Base-by-base conservation (phyloP, 2,329 filamentous ascomycete genomes). In the Claviceps citrina region DNA sequence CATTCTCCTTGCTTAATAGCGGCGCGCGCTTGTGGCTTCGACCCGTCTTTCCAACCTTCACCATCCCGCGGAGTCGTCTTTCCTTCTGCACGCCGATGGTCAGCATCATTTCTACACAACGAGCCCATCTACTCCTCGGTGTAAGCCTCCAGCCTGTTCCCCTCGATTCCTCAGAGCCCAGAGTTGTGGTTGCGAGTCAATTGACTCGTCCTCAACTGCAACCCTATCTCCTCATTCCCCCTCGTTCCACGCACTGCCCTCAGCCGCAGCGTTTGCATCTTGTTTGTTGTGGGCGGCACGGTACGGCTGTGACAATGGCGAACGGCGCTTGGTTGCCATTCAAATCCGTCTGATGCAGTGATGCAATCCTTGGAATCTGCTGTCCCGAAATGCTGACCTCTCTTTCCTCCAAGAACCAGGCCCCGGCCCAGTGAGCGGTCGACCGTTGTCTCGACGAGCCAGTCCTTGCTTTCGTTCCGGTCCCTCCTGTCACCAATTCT, bases 71-170 rank as follows among this genome's bases (percentile, higher is more conserved):
- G 19, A 15, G 24, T 16, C n/a, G 12, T 26, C 24, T 13, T 27
- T 27, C 19, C 24, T 12, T n/a, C 20, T 31, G 36, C 25, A 22
- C 31, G 27, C 25, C 26, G 15, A 38, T 36, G 32, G 41, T 43
- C 32, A 43, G 41, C 36, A 39, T 18, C 16, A n/a, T 26, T 30
- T 25, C 6, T n/a, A n/a, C n/a, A n/a, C n/a, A n/a, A n/a, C n/a
- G n/a, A n/a, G n/a, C n/a, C n/a, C n/a, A n/a, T n/a, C n/a, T 31
- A n/a, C 16, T 24, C 25, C 18, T 6, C 12, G 15, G 8, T 26
- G 16, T 7, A 18, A 31, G 10, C 15, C 10, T 35, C 13, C 35
- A 6, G 3, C 22, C 3, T 15, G 10, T 28, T 28, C 31, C 13
- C 13, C 28, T 13, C 15, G 8, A 18, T 6, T 10, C 22, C 6